phyloP scores from a whole-genome alignment of 1,284 basidiomycete species.

The Garcileccinum viscosum region DNA sequence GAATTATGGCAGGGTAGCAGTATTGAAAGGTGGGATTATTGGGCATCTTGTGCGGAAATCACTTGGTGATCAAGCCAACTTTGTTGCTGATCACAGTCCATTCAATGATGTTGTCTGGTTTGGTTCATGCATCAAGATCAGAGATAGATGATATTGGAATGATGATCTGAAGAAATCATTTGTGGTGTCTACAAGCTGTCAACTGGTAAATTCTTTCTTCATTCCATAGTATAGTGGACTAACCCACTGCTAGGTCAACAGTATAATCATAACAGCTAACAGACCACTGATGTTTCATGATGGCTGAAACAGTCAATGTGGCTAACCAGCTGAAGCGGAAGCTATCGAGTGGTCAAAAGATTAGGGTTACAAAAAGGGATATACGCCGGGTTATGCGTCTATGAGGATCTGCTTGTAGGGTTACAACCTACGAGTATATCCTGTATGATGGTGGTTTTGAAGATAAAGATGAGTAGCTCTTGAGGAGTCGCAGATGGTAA shows the following conservation, averaged over 20 bases:
- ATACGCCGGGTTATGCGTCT: too few species aligned
- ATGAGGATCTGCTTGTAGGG: too few species aligned
- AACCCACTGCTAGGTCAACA: neutral
- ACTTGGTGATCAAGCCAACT: slow-evolving; percentile 2
- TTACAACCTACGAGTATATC: too few species aligned
- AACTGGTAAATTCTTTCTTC: slow-evolving; percentile 8
- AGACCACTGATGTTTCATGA: neutral
- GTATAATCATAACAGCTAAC: neutral
- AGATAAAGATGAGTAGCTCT: too few species aligned
- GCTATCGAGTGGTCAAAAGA: too few species aligned
- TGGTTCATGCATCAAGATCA: slow-evolving; percentile 6
- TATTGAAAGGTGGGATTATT: slow-evolving; percentile 18
- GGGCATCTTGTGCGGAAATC: slow-evolving; percentile 7
- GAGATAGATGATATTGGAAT: slow-evolving; percentile 4
- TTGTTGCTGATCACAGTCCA: neutral
- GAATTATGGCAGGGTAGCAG: slow-evolving; percentile 8
- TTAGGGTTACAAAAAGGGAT: too few species aligned
- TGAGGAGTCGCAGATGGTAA: too few species aligned
- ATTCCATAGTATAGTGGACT: neutral
- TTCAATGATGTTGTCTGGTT: slow-evolving; percentile 1
- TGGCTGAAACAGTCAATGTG: neutral
- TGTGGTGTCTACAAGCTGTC: slow-evolving; percentile 21
- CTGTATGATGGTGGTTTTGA: too few species aligned
- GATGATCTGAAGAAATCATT: slow-evolving; percentile 17
- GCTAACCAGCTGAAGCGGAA: too few species aligned